Evolutionary conservation across 345 rosid genomes (phyloP), one percentile per base, ranked within the genome.

Genomic region (Eucalyptus curtisii): DNA sequence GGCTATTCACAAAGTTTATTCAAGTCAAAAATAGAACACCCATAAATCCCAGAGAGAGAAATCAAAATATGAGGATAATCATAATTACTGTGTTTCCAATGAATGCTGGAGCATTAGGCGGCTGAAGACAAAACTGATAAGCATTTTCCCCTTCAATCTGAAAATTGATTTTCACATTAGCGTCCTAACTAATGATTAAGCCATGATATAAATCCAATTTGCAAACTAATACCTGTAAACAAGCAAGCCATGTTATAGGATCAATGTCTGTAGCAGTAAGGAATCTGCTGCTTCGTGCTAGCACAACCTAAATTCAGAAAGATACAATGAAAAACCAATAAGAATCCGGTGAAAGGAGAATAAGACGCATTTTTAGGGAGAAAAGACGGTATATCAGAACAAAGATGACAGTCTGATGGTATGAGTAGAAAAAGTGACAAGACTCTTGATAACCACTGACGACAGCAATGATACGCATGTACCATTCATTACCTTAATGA

Each of bases 91-190:
- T 97, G 94, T 97, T 97, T 87, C 98, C 98, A 84, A 97, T 93
- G 89, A 96, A 97, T 88, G 99, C 96, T n/a, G 98, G 97, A 88
- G 95, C 95, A 92, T 93, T 90, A 31, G 97, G 96, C 86, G 98
- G 99, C 91, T 97, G 99, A 89, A 97, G 95, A 93, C 94, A 95
- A 89, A 97, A 97, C 86, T 97, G 99, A 89, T 96, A 97, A 40
- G 97, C 95, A 90, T 96, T 94, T 90, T 93, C 95, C 59, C 99
- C 99, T 94, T 95, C 98, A 87, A 92, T 91, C 97, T 97, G 93
- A 87, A 91, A 87, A 19, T 9, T 89, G 45, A 22, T 47, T 57
- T 88, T 64, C 86, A 85, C 33, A 10, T 57, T 53, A 30, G 49
- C 66, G 12, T 49, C 61, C 87, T 89, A 33, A 49, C 44, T 45